These are phyloP conservation scores for Glomus cerebriforme DNA, from an alignment of 192 early-diverging fungal species.

Conservation along the genomic window DNA sequence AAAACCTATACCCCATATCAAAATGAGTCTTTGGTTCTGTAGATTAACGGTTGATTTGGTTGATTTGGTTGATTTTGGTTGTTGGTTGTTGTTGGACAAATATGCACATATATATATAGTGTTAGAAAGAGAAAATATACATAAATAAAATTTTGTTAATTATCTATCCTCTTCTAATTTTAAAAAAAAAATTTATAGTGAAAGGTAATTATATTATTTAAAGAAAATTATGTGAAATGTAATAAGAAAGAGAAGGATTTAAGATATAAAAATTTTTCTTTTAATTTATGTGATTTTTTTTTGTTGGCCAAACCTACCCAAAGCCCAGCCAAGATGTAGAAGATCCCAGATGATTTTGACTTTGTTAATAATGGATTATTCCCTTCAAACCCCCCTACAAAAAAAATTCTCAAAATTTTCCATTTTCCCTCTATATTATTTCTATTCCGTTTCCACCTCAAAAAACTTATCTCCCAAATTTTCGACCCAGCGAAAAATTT, in stretches of 20 bases:
- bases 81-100: neutral
- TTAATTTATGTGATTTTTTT: neutral
- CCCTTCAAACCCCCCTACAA: conserved; percentile 20
- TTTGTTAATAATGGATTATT: neutral
- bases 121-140: conserved; percentile 17
- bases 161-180: conserved; percentile 19
- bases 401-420: conserved; percentile 5
- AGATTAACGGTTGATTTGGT: neutral
- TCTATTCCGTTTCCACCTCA: neutral
- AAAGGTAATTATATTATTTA: neutral
- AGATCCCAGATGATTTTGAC: neutral
- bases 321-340: conserved; percentile 8
- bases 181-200: neutral
- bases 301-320: conserved; percentile 17
- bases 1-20: conserved; percentile 27
- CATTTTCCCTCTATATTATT: neutral
- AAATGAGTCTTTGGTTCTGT: conserved; percentile 5
- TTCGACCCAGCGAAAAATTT: conserved; percentile 1
- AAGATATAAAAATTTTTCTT: neutral
- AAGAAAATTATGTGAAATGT: neutral
- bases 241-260: neutral
- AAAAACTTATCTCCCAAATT: neutral
- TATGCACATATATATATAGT: conserved; percentile 13
- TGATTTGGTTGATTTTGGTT: neutral
- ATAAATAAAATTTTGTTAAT: conserved; percentile 18